Conservation (phyloP, 2,329 filamentous ascomycete genomes). For the Aspergillus quadricinctus region DNA sequence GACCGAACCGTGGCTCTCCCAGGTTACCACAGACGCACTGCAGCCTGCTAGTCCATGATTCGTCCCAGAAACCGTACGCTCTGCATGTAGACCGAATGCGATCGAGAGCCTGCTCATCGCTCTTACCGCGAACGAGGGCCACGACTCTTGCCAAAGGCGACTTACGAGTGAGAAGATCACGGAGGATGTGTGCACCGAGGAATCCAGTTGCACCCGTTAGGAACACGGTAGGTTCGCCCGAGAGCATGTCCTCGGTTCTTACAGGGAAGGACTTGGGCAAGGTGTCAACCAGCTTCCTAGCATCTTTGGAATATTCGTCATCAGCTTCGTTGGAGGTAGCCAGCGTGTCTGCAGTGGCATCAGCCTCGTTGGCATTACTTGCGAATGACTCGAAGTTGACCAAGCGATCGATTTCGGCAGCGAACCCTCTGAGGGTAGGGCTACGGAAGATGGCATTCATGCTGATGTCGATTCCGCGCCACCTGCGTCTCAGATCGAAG, state of each 20-base stretch:
- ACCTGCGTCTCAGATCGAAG: conserved; percentile 61
- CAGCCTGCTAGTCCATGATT: conserved; percentile 60
- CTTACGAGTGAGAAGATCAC: conserved; percentile 64
- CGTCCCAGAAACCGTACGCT: conserved; percentile 75
- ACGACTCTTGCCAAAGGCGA: conserved; percentile 60
- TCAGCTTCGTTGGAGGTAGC: conserved; percentile 33
- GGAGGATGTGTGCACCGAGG: conserved; percentile 74
- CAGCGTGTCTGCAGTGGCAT: conserved; percentile 39
- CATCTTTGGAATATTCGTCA: conserved; percentile 48
- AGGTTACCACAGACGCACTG: conserved; percentile 70
- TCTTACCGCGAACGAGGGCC: conserved; percentile 69
- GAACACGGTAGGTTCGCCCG: conserved; percentile 59
- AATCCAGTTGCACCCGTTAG: conserved; percentile 90
- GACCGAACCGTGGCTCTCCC: conserved; percentile 65
- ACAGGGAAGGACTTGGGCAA: conserved; percentile 45
- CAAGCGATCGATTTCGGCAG: conserved; percentile 51
- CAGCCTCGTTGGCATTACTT: conserved; percentile 36
- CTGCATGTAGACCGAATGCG: conserved; percentile 64
- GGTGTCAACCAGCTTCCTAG: conserved; percentile 44
- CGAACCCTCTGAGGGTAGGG: conserved; percentile 58
- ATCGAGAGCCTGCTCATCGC: conserved; percentile 54
- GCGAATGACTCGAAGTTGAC: conserved; percentile 46
- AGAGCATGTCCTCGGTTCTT: conserved; percentile 31
- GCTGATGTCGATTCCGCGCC: conserved; percentile 60
- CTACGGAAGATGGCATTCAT: conserved; percentile 68